phyloP scores from a whole-genome alignment of 2,329 filamentous ascomycete genomes.

The Nemania diffusa region DNA sequence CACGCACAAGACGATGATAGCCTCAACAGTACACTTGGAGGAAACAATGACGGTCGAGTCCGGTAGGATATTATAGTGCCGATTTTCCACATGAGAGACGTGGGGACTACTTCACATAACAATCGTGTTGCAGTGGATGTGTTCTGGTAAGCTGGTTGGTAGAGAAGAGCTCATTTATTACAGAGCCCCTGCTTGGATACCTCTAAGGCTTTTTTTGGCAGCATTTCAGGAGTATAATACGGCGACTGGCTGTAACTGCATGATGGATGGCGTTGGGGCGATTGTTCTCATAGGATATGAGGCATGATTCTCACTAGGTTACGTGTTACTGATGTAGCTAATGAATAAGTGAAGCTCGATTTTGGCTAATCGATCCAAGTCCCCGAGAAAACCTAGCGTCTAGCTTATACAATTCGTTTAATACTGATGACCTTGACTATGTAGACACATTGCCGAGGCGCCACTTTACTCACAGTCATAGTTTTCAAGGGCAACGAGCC shows the following conservation, averaged over 20 bases:
- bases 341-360: constrained; percentile 1
- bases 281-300: constrained; percentile 4
- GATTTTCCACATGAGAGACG: background rate
- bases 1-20: constrained; percentile 46
- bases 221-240: background rate
- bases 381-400: background rate
- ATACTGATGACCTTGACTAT: background rate
- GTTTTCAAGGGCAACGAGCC: background rate
- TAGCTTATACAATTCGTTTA: background rate
- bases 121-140: background rate
- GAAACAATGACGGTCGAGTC: constrained; percentile 55
- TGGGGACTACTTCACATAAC: background rate
- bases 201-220: background rate
- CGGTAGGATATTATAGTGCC: constrained; percentile 28
- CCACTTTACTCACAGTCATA: too few relatives aligned
- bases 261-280: constrained; percentile 23
- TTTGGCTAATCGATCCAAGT: background rate
- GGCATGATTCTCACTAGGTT: constrained; percentile 12
- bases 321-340: background rate
- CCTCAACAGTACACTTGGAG: constrained; percentile 60
- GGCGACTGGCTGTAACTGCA: constrained; percentile 9
- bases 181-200: background rate
- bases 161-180: background rate
- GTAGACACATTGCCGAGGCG: background rate
- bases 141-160: background rate